phyloP scores from a whole-genome alignment of 2,329 filamentous ascomycete species.

The Waltergamsia citrina region DNA sequence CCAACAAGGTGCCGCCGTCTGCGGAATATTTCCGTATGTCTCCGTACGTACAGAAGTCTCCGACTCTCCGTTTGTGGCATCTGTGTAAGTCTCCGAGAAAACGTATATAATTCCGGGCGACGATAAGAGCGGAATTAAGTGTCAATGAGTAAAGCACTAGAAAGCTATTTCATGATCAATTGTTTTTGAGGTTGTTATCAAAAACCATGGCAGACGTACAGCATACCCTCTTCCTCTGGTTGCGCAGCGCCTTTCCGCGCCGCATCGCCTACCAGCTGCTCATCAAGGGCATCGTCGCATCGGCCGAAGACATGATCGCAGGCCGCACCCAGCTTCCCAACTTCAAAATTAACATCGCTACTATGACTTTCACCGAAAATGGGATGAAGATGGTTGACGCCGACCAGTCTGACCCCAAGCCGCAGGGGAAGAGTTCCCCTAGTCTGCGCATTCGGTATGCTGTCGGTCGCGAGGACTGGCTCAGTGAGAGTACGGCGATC shows the following conservation, averaged over 20 bases:
- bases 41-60: too few relatives aligned
- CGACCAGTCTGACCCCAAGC: slow-evolving; percentile 9
- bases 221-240: slow-evolving; percentile 12
- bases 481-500: slow-evolving; percentile 11
- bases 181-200: background rate
- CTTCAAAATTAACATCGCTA: slow-evolving; percentile 8
- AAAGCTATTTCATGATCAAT: too few relatives aligned
- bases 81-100: too few relatives aligned
- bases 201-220: slow-evolving; percentile 1
- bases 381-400: slow-evolving; percentile 4
- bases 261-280: slow-evolving; percentile 12
- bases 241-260: slow-evolving; percentile 10
- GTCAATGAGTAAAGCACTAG: too few relatives aligned
- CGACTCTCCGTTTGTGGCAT: too few relatives aligned
- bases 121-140: too few relatives aligned
- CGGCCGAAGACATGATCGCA: slow-evolving; percentile 5
- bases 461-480: slow-evolving; percentile 5
- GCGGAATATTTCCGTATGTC: too few relatives aligned
- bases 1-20: too few relatives aligned
- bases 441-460: slow-evolving; percentile 9
- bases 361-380: background rate
- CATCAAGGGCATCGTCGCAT: slow-evolving; percentile 10
- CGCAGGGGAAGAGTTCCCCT: slow-evolving; percentile 9
- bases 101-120: too few relatives aligned
- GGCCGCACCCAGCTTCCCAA: slow-evolving; percentile 7